Base-by-base conservation (phyloP, 805 yeast species). In the Yamadazyma takamatsuzukensis region DNA sequence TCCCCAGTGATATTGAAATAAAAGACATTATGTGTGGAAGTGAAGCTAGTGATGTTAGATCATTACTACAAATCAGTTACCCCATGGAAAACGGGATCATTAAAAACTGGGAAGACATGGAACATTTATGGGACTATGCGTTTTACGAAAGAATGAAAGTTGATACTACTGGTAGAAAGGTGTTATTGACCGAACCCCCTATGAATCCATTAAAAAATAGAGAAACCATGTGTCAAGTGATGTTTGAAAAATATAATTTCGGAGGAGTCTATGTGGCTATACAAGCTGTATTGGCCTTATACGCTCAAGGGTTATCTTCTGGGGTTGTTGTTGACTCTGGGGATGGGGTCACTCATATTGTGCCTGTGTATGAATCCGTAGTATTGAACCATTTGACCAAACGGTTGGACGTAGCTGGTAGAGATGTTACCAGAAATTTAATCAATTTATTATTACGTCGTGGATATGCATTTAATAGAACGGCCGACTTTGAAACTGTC, bases 31-130 rank as follows among this genome's bases (percentile, higher is more conserved):
- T 93, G 98, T 89, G 96, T 52, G 98, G 98, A 44, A 83, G 80
- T 45, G 97, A 93, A 54, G 98, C 98, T 30, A 76, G 85, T 44
- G 83, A 83, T 17, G 95, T 85, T 21, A 78, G 98, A 50, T 81
- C 96, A 2, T 76, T 89, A 45, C 72, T 93, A 39, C 96, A 93
- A 62, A 78, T 93, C 36, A 80, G 89, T n/a, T 93, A 93, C 53
- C 98, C 98, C 9, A 89, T 93, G 97, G 98, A 93, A 62, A 93
- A 93, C 57, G 98, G 98, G 52, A 86, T 93, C 50, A 90, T 93
- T 56, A 83, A 80, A 54, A 87, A 89, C 60, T 93, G 98, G 98
- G 96, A 89, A 49, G 98, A 93, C 58, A 93, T 93, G 97, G 96
- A 87, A 51, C 89, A 89, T 50, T 70, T 93, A 40, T 93, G 98